Conservation (phyloP, 257 asterid species). For the Solanum microdontum region DNA sequence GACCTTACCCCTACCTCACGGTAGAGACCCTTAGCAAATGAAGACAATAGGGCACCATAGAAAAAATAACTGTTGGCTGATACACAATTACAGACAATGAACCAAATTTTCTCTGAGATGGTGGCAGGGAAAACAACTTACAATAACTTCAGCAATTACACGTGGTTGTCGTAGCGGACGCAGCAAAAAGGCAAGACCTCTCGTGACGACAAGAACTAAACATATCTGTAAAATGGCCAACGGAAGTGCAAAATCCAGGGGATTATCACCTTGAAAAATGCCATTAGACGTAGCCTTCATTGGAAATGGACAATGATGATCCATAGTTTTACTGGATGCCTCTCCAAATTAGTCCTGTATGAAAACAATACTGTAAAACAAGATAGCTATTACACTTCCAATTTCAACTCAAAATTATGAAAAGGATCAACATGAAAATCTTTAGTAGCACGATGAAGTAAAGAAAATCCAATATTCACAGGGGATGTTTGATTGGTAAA, state of each 20-base stretch:
- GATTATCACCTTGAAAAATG: constrained; percentile 70
- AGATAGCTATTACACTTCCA: not conserved
- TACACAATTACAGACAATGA: not conserved
- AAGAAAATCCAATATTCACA: not conserved
- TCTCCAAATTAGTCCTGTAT: not conserved
- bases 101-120: not conserved
- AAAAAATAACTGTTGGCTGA: not conserved
- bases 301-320: constrained; percentile 30
- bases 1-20: not conserved
- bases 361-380: not conserved
- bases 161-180: constrained; percentile 72
- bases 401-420: not conserved
- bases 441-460: not conserved
- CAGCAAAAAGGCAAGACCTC: constrained; percentile 51
- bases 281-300: constrained; percentile 84
- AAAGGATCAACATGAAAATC: not conserved
- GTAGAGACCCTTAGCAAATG: not conserved
- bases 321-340: constrained; percentile 11
- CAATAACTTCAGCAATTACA: constrained; percentile 73
- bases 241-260: constrained; percentile 71
- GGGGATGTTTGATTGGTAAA: not conserved
- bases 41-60: not conserved
- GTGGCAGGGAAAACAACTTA: constrained; percentile 15
- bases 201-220: constrained; percentile 49
- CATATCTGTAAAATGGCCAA: constrained; percentile 61